Conservation (phyloP, 2,329 filamentous ascomycete genomes). For the Apiospora pterosperma region DNA sequence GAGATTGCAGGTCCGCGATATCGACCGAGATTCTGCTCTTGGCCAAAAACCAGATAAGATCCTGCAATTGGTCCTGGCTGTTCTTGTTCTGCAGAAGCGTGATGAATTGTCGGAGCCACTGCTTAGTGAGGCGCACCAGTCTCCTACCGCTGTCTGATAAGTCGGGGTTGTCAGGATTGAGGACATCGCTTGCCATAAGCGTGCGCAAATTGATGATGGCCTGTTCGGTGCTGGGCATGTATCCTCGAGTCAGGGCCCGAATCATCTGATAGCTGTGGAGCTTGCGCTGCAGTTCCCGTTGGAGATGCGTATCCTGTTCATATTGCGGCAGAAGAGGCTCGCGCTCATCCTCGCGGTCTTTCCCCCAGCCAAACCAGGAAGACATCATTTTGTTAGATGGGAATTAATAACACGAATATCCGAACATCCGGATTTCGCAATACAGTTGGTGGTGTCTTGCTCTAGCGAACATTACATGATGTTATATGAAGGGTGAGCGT, state of each 20-base stretch:
- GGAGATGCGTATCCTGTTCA: constrained; percentile 74
- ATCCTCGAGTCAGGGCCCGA: constrained; percentile 76
- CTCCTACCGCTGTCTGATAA: constrained; percentile 75
- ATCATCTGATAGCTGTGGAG: constrained; percentile 92
- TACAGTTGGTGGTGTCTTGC: not conserved
- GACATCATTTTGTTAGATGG: constrained; percentile 35
- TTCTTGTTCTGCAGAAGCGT: constrained; percentile 84
- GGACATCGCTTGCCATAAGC: constrained; percentile 70
- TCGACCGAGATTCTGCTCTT: constrained; percentile 71
- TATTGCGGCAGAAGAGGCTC: constrained; percentile 81
- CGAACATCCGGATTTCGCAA: not conserved
- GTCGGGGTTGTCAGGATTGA: constrained; percentile 71
- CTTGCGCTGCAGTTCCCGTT: constrained; percentile 80
- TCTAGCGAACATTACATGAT: not conserved
- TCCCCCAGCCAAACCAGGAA: constrained; percentile 62
- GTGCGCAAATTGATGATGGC: constrained; percentile 74
- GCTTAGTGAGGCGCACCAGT: constrained; percentile 67
- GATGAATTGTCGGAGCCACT: constrained; percentile 77
- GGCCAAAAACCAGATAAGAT: constrained; percentile 82
- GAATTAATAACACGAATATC: not conserved
- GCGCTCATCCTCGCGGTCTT: constrained; percentile 53
- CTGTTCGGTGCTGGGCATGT: constrained; percentile 90
- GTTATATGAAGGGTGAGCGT: not conserved
- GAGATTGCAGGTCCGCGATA: constrained; percentile 57
- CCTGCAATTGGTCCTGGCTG: constrained; percentile 78